phyloP scores from a whole-genome alignment of 768 basidiomycete species.

The Ramaria rubella region DNA sequence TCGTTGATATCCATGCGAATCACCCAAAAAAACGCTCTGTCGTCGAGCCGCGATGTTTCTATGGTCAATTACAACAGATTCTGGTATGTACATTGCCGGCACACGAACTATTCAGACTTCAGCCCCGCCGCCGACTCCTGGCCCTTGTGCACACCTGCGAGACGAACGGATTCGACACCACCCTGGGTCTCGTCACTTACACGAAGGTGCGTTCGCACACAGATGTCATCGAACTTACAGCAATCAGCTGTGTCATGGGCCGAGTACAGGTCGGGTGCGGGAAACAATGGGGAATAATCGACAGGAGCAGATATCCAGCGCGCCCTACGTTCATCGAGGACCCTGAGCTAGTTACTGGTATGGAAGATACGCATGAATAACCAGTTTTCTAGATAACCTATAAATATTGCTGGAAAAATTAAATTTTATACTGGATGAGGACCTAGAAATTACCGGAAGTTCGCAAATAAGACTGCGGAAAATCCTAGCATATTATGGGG shows the following conservation, averaged over 20 bases:
- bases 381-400: background rate
- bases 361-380: background rate
- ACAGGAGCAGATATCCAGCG: background rate
- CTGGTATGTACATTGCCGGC: background rate
- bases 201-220: background rate
- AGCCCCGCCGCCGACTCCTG: background rate
- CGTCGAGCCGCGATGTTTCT: background rate
- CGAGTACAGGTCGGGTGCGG: background rate
- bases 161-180: background rate
- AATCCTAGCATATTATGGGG: background rate
- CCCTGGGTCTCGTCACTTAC: background rate
- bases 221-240: background rate
- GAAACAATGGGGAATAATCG: slow-evolving; percentile 1
- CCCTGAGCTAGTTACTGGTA: background rate
- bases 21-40: background rate
- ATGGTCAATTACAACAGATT: background rate
- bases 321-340: background rate
- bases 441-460: background rate
- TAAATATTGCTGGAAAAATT: background rate
- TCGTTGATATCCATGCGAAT: background rate
- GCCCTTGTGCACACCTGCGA: background rate
- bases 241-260: slow-evolving; percentile 3
- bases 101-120: background rate
- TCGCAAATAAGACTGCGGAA: background rate
- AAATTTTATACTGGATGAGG: too few relatives aligned